These are phyloP conservation scores for Magnusiomyces ingens DNA, from an alignment of 1,139 yeast genomes.

Conservation along the genomic window DNA sequence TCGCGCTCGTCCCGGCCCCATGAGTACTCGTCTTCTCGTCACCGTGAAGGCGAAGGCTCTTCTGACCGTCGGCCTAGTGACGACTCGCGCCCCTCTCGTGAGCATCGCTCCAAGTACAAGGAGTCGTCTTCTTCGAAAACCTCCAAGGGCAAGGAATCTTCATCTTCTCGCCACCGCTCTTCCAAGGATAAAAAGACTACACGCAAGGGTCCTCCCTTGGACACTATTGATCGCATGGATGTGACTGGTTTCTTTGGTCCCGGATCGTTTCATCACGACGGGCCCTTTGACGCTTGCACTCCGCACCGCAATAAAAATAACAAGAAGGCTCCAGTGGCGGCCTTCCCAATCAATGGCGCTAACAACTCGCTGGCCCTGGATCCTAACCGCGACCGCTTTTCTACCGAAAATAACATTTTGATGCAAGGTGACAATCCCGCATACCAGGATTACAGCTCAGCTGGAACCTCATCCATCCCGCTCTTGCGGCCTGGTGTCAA, in stretches of 20 bases:
- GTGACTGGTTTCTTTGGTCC: conserved; percentile 95
- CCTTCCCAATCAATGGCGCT: conserved; percentile 94
- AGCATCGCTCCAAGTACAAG: conserved; percentile 3
- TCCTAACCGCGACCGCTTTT: conserved; percentile 34
- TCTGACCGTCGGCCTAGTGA: not conserved
- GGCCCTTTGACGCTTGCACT: conserved; percentile 97
- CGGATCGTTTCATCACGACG: conserved; percentile 87
- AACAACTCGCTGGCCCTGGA: conserved; percentile 65
- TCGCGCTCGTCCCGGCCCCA: not conserved
- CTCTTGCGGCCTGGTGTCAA: conserved; percentile 8
- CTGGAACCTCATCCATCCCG: conserved; percentile 7
- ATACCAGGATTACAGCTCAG: conserved; percentile 21
- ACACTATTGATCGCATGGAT: conserved; percentile 89
- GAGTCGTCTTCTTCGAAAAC: conserved; percentile 4
- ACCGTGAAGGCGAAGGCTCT: too few species aligned
- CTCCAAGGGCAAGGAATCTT: not conserved
- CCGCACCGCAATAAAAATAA: conserved; percentile 86
- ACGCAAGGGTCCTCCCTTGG: conserved; percentile 47
- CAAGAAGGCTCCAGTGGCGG: conserved; percentile 78
- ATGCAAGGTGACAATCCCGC: conserved; percentile 30
- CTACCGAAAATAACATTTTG: conserved; percentile 32
- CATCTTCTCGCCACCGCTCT: conserved; percentile 7
- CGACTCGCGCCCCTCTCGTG: not conserved
- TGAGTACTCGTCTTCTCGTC: not conserved
- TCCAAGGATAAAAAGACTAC: conserved; percentile 10